Evolutionary conservation across 768 basidiomycete species (phyloP), one percentile per base, ranked within the genome.

Genomic region (Rhodotorula toruloides): DNA sequence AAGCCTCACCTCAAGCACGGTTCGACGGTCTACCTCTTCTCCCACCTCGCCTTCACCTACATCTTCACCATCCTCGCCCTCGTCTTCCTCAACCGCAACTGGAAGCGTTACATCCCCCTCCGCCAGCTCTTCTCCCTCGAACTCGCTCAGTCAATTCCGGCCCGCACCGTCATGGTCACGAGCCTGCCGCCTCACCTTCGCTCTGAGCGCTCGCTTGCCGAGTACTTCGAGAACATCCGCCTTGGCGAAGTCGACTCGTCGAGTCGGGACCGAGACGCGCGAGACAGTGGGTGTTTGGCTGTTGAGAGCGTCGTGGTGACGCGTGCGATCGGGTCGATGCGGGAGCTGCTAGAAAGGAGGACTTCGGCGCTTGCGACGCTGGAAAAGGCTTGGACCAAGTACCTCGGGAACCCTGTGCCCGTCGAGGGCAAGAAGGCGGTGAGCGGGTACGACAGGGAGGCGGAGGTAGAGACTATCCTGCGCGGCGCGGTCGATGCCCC

Each of bases 111-210:
- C 79, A 84, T 97, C 63, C 87, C 87, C 31, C 86, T 90, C 1
- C 86, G 96, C 2, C 96, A 98, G 75, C 83, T 96, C 17, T 98
- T 93, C 79, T 90, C 90, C 0, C 81, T 99, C 42, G 92, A 97
- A 76, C 84, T 96, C 25, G 92, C 93, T 19, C 91, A 96, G 74
- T 93, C 91, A 17, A 89, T 97, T 49, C 87, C 93, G 0, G 91
- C 92, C 1, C 86, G 94, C 31, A 97, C 96, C 0, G 88, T 97
- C 36, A 83, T 98, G 79, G 84, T 96, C 46, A 87, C 88, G 25
- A 83, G 84, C 55, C 82, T 98, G 6, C 96, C 96, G 0, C 79
- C 79, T n/a, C 88, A 93, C 69, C 81, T 98, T 4, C 86, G 86
- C 71, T 85, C 87, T 14, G 94, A 97, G 75, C 84, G 87, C 16